Evolutionary conservation across 176 grass and related monocot genomes (phyloP).

Genomic region (Oryza glaberrima): DNA sequence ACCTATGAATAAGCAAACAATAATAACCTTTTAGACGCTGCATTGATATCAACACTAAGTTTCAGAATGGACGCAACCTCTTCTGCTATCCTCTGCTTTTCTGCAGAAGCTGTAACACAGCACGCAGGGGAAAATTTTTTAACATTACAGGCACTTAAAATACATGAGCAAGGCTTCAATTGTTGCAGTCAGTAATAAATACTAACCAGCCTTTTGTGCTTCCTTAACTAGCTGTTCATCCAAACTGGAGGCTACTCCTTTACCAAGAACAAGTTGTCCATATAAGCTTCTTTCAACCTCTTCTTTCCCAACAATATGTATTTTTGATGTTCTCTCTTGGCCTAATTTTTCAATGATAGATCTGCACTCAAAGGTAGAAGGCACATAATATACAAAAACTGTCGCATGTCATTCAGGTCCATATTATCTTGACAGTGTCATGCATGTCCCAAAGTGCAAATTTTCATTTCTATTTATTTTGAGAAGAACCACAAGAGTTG

Average conservation of each 20-base stretch:
- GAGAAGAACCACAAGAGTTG: constrained; percentile 2
- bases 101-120: constrained; percentile 61
- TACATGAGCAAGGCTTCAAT: background rate
- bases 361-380: constrained; percentile 47
- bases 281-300: constrained; percentile 94
- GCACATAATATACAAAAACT: background rate
- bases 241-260: constrained; percentile 75
- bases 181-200: background rate
- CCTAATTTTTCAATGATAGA: constrained; percentile 78
- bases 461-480: background rate
- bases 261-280: constrained; percentile 89
- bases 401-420: background rate
- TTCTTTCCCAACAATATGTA: constrained; percentile 84
- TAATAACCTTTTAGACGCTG: constrained; percentile 53
- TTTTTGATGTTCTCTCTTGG: constrained; percentile 65
- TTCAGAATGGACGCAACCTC: constrained; percentile 85
- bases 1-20: constrained; percentile 8
- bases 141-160: background rate
- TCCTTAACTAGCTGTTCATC: constrained; percentile 85
- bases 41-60: constrained; percentile 71
- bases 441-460: background rate
- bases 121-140: background rate
- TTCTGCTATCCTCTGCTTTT: constrained; percentile 86
- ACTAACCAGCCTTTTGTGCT: constrained; percentile 82
- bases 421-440: constrained; percentile 3